phyloP scores from a whole-genome alignment of 2,329 filamentous ascomycete genomes.

The Alternaria angustiovoidea region DNA sequence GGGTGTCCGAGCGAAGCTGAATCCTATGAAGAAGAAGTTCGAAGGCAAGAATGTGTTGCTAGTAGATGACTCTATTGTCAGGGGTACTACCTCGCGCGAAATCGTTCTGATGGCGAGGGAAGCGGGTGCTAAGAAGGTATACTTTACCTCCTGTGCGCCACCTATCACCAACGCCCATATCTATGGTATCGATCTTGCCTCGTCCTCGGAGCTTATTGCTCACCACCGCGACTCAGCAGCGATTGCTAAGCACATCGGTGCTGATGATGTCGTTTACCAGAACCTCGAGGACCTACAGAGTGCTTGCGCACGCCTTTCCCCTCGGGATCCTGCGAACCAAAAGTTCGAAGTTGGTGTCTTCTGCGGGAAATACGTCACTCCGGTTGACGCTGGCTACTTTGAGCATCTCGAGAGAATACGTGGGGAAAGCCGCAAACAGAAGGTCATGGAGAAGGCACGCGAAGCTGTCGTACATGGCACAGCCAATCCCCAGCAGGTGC shows the following conservation, averaged over 20 bases:
- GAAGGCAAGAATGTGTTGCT: slow-evolving; percentile 79
- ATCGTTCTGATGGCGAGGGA: slow-evolving; percentile 87
- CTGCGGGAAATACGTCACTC: slow-evolving; percentile 84
- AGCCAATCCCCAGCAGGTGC: slow-evolving; percentile 67
- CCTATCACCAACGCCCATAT: slow-evolving; percentile 74
- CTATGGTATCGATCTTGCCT: slow-evolving; percentile 73
- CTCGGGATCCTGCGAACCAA: slow-evolving; percentile 63
- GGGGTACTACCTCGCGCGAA: slow-evolving; percentile 81
- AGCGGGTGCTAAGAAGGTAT: slow-evolving; percentile 80
- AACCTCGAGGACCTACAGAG: slow-evolving; percentile 79
- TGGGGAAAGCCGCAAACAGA: slow-evolving; percentile 73
- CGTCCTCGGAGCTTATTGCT: slow-evolving; percentile 74
- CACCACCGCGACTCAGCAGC: slow-evolving; percentile 68
- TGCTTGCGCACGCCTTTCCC: slow-evolving; percentile 76
- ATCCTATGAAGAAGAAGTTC: slow-evolving; percentile 86
- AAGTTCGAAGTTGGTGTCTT: slow-evolving; percentile 93
- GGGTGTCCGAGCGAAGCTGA: slow-evolving; percentile 88
- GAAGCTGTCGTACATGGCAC: slow-evolving; percentile 70
- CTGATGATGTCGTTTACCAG: slow-evolving; percentile 80
- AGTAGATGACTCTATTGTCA: slow-evolving; percentile 89
- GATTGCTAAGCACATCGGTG: slow-evolving; percentile 74
- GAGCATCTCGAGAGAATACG: slow-evolving; percentile 77
- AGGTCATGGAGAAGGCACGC: slow-evolving; percentile 70
- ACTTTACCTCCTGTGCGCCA: slow-evolving; percentile 83
- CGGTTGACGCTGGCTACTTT: slow-evolving; percentile 81